phyloP scores from a whole-genome alignment of 495 filamentous ascomycete genomes.

The Neurospora sp. region DNA sequence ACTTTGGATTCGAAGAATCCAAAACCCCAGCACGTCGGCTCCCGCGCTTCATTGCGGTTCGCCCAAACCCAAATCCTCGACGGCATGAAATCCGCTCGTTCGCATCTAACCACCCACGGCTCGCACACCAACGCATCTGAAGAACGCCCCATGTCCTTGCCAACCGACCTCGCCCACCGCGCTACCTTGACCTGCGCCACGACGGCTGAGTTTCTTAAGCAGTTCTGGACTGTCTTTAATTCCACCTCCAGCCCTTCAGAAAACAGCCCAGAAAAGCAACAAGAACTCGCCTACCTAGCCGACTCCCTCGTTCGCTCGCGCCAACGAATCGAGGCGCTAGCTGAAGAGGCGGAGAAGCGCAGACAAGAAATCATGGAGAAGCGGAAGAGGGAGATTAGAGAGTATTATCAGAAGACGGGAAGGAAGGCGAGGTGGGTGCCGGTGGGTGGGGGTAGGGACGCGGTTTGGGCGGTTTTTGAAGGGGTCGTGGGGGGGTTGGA shows the following conservation, averaged over 20 bases:
- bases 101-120: neutral
- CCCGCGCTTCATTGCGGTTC: constrained; percentile 39
- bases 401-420: constrained; percentile 57
- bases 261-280: constrained; percentile 33
- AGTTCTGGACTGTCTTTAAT: constrained; percentile 86
- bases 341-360: constrained; percentile 66
- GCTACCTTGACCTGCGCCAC: constrained; percentile 82
- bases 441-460: constrained; percentile 61
- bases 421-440: constrained; percentile 55
- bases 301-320: constrained; percentile 62
- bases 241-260: constrained; percentile 49
- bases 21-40: constrained; percentile 42
- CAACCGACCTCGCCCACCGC: constrained; percentile 54
- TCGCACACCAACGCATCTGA: constrained; percentile 21
- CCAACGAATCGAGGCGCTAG: constrained; percentile 63
- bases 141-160: constrained; percentile 51
- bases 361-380: constrained; percentile 49
- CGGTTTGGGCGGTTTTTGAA: constrained; percentile 62
- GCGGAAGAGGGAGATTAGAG: constrained; percentile 58
- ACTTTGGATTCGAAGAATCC: constrained; percentile 28
- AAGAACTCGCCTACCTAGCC: constrained; percentile 63
- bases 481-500: constrained; percentile 59
- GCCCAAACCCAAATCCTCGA: constrained; percentile 49
- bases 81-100: constrained; percentile 17
- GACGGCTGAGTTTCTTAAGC: constrained; percentile 85